These are phyloP conservation scores for Xylaria multiplex DNA, from an alignment of 2,329 filamentous ascomycete species.

Conservation along the genomic window DNA sequence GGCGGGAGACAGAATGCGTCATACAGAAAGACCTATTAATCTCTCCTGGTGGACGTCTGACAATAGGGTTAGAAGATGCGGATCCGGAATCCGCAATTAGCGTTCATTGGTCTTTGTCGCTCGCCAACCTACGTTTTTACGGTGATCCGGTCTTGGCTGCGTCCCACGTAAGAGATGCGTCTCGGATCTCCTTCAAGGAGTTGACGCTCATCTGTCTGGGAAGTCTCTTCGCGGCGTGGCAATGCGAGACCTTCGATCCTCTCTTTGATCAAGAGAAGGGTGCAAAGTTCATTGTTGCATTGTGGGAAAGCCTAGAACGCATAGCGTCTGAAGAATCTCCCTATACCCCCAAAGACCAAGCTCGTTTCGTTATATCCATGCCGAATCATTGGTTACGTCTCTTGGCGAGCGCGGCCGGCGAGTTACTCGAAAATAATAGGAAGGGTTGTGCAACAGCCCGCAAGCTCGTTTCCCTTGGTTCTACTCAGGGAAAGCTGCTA, in stretches of 20 bases:
- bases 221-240: background rate
- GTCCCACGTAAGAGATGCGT: conserved; percentile 6
- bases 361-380: background rate
- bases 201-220: conserved; percentile 6
- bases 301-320: background rate
- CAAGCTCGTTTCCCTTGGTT: conserved; percentile 5
- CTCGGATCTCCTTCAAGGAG: conserved; percentile 9
- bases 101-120: conserved; percentile 33
- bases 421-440: background rate
- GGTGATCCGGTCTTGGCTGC: conserved; percentile 19
- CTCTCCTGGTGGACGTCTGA: conserved; percentile 17
- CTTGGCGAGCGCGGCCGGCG: background rate
- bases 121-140: conserved; percentile 33
- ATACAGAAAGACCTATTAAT: conserved; percentile 19
- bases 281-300: conserved; percentile 3
- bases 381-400: background rate
- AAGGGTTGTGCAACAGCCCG: background rate
- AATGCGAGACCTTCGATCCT: background rate
- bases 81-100: background rate
- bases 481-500: background rate
- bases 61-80: conserved; percentile 27
- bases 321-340: background rate
- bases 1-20: conserved; percentile 6
- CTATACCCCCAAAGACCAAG: background rate
- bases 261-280: background rate